phyloP scores from a whole-genome alignment of 192 early-diverging fungal species.

The Coemansia guatemalensis region DNA sequence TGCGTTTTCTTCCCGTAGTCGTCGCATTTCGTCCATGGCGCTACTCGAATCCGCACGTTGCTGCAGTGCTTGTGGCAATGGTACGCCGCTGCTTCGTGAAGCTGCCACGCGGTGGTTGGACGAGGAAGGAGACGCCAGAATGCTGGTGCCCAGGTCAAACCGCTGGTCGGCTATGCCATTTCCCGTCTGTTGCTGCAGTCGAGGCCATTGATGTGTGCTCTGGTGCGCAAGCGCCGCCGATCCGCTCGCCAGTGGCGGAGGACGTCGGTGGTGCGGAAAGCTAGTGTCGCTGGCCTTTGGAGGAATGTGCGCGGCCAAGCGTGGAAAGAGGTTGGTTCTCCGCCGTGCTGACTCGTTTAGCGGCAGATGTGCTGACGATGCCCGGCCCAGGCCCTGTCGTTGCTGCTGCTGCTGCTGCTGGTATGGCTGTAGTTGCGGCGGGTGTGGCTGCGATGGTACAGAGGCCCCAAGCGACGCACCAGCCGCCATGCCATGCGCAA shows the following conservation, averaged over 20 bases:
- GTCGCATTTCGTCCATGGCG: conserved; percentile 20
- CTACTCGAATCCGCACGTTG: neutral
- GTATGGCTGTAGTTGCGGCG: neutral
- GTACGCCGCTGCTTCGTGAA: neutral
- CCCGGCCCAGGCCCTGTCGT: neutral
- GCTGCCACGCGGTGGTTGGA: neutral
- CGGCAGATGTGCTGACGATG: conserved; percentile 4
- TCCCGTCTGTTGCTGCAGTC: conserved; percentile 1
- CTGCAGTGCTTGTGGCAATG: neutral
- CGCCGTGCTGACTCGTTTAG: conserved; percentile 3
- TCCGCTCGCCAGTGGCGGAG: neutral
- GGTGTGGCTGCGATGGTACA: too few relatives aligned
- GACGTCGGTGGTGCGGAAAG: neutral
- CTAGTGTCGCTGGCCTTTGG: conserved; percentile 3
- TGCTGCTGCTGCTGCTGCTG: conserved; percentile 12
- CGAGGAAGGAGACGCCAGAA: conserved; percentile 2
- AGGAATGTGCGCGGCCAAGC: conserved; percentile 41
- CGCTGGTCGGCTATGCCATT: neutral
- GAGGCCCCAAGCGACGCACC: too few relatives aligned
- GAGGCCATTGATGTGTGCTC: neutral
- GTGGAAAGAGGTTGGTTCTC: conserved; percentile 37
- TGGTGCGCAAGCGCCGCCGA: too few relatives aligned
- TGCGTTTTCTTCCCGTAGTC: conserved; percentile 32
- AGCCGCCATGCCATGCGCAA: neutral
- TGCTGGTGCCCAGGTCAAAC: conserved; percentile 13